Evolutionary conservation across 768 basidiomycete genomes (phyloP), one percentile per base, ranked within the genome.

Genomic region (Panaeolus cyanescens): DNA sequence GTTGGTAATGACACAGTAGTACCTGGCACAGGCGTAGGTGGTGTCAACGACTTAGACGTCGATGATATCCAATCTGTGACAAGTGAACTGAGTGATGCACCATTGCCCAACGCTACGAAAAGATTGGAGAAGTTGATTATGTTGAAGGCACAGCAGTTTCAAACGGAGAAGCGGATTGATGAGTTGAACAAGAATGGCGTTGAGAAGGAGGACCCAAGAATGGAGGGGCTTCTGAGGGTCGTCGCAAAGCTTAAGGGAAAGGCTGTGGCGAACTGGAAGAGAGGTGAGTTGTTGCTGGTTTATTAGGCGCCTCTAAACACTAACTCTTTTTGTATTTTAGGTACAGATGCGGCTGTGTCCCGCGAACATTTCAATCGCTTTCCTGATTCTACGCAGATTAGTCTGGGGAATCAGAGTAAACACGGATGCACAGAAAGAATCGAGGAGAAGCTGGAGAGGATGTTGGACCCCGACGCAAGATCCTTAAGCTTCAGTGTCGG

Each of bases 101-200:
- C n/a, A n/a, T n/a, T n/a, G n/a, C n/a, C n/a, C n/a, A n/a, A 62
- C 3, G 61, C 57, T 13, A 39, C 36, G 13, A 55, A 59, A 7
- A 65, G 72, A 31, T 19, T 72, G 10, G 55, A 63, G 20, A 61
- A 59, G 31, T 58, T 68, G 33, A 42, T 69, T 17, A 13, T 61
- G 1, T 40, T 59, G 30, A 64, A 63, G 32, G 71, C 67, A 8
- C 71, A 72, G 42, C 70, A 69, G 57, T 32, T 69, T 12, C 65
- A 67, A 2, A 58, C 62, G 2, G 58, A 62, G 22, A 58, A 58
- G 5, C 63, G 42, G 13, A 62, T 70, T 37, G 60, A 64, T 9
- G 60, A 58, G 1, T 25, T 66, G 19, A 61, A 61, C 28, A 34
- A 42, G 9, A 25, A 55, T 25, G 58, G 57, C 2, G 34, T 45